phyloP scores from a whole-genome alignment of 2,329 filamentous ascomycete species.

The Claviceps cyperi region DNA sequence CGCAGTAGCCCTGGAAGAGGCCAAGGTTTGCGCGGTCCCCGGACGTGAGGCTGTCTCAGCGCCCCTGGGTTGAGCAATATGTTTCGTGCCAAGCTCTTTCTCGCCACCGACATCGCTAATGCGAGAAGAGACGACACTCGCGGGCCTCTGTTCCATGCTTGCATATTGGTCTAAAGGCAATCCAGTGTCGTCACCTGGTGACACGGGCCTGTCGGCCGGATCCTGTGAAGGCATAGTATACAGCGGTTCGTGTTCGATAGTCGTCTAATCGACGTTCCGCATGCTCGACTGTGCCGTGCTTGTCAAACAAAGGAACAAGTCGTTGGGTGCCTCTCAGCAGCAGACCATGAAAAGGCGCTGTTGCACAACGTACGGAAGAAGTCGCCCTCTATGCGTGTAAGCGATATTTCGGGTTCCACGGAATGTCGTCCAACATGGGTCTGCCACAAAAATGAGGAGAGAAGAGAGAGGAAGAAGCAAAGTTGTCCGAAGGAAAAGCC shows the following conservation, averaged over 20 bases:
- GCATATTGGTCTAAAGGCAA: constrained; percentile 19
- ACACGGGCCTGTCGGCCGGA: constrained; percentile 19
- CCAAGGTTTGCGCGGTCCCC: constrained; percentile 36
- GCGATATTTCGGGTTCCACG: neutral
- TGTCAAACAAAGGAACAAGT: neutral
- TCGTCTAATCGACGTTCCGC: constrained; percentile 7
- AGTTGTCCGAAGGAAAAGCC: neutral
- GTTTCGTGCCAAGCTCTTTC: constrained; percentile 32
- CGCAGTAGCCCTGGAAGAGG: constrained; percentile 26
- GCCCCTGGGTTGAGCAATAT: constrained; percentile 19
- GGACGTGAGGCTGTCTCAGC: constrained; percentile 36
- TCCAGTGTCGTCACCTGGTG: constrained; percentile 24
- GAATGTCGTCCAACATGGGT: neutral
- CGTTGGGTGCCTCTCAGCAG: neutral
- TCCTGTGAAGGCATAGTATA: constrained; percentile 24
- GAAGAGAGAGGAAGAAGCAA: neutral
- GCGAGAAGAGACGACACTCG: constrained; percentile 56
- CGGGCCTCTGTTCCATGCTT: constrained; percentile 32
- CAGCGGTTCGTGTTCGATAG: neutral
- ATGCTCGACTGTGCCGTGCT: constrained; percentile 3
- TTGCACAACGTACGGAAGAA: neutral
- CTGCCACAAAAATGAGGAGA: neutral
- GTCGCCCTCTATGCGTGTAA: neutral
- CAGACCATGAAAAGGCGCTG: neutral
- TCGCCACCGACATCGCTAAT: constrained; percentile 52